Base-by-base conservation (phyloP, 2,329 filamentous ascomycete species). In the Neofusicoccum umdonicola region DNA sequence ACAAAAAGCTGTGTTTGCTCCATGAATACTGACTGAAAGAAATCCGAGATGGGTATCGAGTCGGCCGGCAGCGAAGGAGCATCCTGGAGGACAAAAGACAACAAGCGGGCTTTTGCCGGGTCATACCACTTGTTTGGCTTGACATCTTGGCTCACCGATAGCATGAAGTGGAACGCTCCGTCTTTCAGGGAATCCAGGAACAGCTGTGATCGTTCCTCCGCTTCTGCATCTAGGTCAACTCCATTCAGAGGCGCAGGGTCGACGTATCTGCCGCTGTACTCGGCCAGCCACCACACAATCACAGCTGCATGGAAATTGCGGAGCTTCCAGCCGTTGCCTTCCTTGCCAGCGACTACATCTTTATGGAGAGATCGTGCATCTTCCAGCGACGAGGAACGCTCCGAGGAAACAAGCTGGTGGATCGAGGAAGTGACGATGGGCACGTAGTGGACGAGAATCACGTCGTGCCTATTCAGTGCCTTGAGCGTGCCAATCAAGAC, bases 251-350 rank as follows among this genome's bases (percentile, higher is more conserved):
- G 82, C 35, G 69, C 70, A 70, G 89, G 86, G 70, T 96, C 92
- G 65, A 91, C 84, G 74, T 93, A 97, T 82, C 92, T 91, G 2
- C 92, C 92, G 69, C 91, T 95, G 78, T 97, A 97, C 72, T 98
- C 93, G 37, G 92, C 89, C 52, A 97, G 84, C 95, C 95, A 99
- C 85, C 91, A 93, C 4, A 90, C 87, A 63, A 87, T 85, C 12
- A 93, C 85, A 3, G 92, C 90, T 51, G 93, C 91, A 70, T 93
- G 90, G 12, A 98, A 84, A 69, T 89, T 90, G 15, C 88, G 83
- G 44, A 96, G 76, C 22, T 85, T 82, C 91, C 93, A 97, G 15
- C 84, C 80, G 47, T 89, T 82, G 66, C 88, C 86, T 57, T 93
- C 90, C 51, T 86, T 81, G 17, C 85, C 84, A 42, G 85, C 84